These are phyloP conservation scores for Eucalyptus grandis DNA, from an alignment of 345 rosid genomes.

Conservation along the genomic window DNA sequence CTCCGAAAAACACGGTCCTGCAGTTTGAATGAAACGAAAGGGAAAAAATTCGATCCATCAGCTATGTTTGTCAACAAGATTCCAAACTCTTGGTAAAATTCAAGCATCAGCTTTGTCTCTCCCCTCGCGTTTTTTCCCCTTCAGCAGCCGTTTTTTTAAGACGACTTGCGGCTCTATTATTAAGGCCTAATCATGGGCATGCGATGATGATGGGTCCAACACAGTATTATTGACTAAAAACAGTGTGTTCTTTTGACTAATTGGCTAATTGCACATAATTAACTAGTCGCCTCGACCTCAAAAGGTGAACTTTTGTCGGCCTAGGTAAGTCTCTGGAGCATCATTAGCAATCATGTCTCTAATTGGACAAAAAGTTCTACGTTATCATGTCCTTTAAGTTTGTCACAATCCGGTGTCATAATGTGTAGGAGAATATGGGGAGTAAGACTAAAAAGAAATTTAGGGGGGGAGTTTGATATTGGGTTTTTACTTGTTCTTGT, in stretches of 20 bases:
- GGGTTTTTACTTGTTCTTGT: slow-evolving; percentile 65
- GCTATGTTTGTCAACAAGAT: not conserved
- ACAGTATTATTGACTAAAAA: not conserved
- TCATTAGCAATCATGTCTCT: not conserved
- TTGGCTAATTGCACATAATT: not conserved
- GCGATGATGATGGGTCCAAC: not conserved
- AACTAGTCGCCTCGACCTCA: not conserved
- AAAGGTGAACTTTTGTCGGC: not conserved
- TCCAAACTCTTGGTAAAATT: not conserved
- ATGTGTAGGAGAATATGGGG: not conserved
- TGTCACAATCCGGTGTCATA: not conserved
- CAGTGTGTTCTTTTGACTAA: not conserved
- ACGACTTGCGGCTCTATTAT: not conserved
- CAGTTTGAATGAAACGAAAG: not conserved
- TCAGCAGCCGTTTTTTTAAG: not conserved
- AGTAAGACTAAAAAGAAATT: not conserved
- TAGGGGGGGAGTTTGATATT: too few relatives aligned
- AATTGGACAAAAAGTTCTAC: not conserved
- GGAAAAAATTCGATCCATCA: not conserved
- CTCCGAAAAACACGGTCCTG: slow-evolving; percentile 92
- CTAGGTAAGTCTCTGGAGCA: not conserved
- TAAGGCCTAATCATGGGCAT: not conserved
- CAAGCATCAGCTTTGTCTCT: not conserved
- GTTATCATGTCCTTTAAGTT: not conserved
- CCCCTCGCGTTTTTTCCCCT: not conserved